Base-by-base conservation (phyloP, 768 basidiomycete species). In the Harrya chromipes region DNA sequence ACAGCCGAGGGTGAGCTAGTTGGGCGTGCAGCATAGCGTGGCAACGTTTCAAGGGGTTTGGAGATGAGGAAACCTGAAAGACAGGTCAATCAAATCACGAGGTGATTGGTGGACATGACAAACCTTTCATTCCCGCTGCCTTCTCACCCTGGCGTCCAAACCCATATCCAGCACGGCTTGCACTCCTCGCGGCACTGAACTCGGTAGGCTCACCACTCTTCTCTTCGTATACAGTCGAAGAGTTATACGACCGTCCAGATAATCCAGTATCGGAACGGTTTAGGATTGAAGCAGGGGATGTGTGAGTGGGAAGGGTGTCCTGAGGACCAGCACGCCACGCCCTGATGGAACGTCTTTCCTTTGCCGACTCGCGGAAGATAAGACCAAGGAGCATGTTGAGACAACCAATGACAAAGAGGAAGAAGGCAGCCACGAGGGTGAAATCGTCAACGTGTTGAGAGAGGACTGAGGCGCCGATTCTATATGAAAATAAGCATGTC, bases 401-500 rank as follows among this genome's bases (percentile, higher is more conserved):
- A 69, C 90, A 92, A n/a, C 92, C 93, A 50, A 95, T 62, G 44
- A 90, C 79, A 74, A 95, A 95, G 53, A 95, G 80, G 75, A 95
- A 85, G 77, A 94, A 94, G 40, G 87, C 91, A 5, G 91, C 77
- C 54, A 92, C 92, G 63, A 94, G 88, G 19, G 91, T 83, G 74
- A 95, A 94, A 52, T 81, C 83, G 60, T 91, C 84, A 50, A 93
- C 90, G 66, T 84, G 79, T 72, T 89, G 86, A 6, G 85, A 85
- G 45, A 87, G 80, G 50, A 87, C 76, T 16, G 83, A 78, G 26
- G 85, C 85, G 9, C 84, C 83, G 49, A 87, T 84, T 41, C 83
- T 84, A 51, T 23, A 24, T 42, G 12, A 34, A 56, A 40, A 46
- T 59, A 36, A 62, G 55, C 3, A 40, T 21, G 49, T 27, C 23